Conservation (phyloP, 2,329 filamentous ascomycete species). For the Penicillium sp. region DNA sequence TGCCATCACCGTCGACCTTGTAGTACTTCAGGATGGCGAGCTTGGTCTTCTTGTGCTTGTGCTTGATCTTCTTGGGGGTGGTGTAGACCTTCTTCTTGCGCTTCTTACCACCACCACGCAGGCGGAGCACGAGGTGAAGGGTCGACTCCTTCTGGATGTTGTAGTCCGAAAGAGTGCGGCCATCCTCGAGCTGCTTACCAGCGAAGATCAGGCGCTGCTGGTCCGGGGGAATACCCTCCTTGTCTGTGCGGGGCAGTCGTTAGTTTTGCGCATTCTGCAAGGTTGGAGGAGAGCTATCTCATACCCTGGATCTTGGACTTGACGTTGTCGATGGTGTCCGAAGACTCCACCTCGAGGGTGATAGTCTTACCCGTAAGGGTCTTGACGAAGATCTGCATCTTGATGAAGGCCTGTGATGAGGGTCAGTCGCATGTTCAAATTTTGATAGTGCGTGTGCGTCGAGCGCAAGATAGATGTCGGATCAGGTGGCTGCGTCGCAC, state of each 20-base stretch:
- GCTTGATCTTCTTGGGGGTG: conserved; percentile 99
- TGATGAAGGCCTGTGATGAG: conserved; percentile 41
- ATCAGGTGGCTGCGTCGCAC: conserved; percentile 2
- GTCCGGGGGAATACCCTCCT: conserved; percentile 98
- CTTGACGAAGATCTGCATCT: conserved; percentile 55
- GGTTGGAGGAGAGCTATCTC: conserved; percentile 15
- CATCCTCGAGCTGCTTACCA: conserved; percentile 99
- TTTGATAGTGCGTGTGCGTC: not conserved
- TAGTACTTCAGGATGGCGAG: conserved; percentile 99
- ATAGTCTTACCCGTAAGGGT: conserved; percentile 98
- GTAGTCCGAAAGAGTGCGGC: conserved; percentile 98
- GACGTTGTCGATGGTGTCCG: conserved; percentile 99
- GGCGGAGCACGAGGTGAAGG: conserved; percentile 94
- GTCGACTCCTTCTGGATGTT: conserved; percentile 99
- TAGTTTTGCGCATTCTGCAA: not conserved
- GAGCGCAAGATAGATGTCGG: not conserved
- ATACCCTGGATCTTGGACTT: conserved; percentile 87
- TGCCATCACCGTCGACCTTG: conserved; percentile 99
- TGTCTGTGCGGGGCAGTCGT: conserved; percentile 60
- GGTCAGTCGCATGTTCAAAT: conserved; percentile 16
- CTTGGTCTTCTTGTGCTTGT: conserved; percentile 99
- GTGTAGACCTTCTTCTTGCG: conserved; percentile 99
- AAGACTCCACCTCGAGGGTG: conserved; percentile 99
- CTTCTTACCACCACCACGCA: conserved; percentile 99
- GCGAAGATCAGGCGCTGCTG: conserved; percentile 99